Evolutionary conservation across 2,329 filamentous ascomycete species (phyloP).

Genomic region (Harringtonia aguacate): DNA sequence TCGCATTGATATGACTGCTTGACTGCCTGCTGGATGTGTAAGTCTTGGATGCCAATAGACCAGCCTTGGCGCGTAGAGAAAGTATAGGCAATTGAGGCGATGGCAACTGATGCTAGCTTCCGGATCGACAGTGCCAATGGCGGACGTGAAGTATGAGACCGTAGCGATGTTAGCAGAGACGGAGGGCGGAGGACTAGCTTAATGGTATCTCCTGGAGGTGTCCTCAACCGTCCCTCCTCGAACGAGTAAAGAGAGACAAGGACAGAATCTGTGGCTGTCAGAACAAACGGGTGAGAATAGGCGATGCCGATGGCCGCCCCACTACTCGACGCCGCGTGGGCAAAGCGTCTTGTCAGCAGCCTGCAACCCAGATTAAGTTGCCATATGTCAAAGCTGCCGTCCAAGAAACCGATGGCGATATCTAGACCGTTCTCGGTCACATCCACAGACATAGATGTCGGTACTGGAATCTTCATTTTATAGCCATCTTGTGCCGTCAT

Average conservation of each 20-base stretch:
- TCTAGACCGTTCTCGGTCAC: constrained; percentile 37
- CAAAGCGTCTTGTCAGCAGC: constrained; percentile 40
- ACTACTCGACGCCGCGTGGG: constrained; percentile 50
- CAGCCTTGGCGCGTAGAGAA: constrained; percentile 71
- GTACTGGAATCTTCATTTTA: constrained; percentile 4
- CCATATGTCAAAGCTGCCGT: constrained; percentile 66
- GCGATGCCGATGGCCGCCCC: constrained; percentile 62
- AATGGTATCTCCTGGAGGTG: neutral
- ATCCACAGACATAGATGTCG: constrained; percentile 55
- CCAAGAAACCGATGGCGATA: constrained; percentile 57
- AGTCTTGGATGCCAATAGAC: constrained; percentile 86
- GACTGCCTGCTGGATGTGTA: constrained; percentile 43
- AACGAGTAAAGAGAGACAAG: constrained; percentile 69
- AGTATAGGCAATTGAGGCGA: constrained; percentile 82
- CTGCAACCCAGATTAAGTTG: constrained; percentile 33
- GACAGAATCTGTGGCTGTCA: constrained; percentile 68
- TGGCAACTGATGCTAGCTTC: constrained; percentile 48
- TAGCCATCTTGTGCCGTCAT: too few relatives aligned
- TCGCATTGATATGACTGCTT: constrained; percentile 6
- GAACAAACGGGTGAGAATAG: constrained; percentile 61
- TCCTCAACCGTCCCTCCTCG: constrained; percentile 8
- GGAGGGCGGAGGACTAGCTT: constrained; percentile 23
- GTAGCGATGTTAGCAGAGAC: constrained; percentile 63
- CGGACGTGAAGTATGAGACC: constrained; percentile 67
- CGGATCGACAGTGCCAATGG: constrained; percentile 78